Conservation (phyloP, 257 asterid genomes). For the Salvia miltiorrhiza region DNA sequence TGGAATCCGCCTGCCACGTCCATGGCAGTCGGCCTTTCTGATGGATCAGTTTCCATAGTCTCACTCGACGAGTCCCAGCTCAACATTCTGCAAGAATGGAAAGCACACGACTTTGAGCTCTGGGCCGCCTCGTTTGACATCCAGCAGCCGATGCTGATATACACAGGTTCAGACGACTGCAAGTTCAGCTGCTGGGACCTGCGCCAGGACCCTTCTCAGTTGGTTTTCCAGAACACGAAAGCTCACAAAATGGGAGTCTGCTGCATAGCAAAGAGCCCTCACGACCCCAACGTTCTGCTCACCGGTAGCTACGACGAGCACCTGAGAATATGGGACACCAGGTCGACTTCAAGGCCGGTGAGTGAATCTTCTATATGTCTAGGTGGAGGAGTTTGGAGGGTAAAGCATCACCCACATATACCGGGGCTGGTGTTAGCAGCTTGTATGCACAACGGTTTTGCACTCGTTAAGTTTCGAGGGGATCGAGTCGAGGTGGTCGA, state of each 20-base stretch:
- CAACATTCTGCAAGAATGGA: slow-evolving; percentile 54
- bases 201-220: slow-evolving; percentile 56
- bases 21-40: slow-evolving; percentile 75
- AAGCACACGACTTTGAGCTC: slow-evolving; percentile 82
- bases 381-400: slow-evolving; percentile 96
- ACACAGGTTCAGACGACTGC: slow-evolving; percentile 96
- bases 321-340: slow-evolving; percentile 80
- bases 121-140: slow-evolving; percentile 87
- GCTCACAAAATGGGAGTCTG: slow-evolving; percentile 83
- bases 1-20: slow-evolving; percentile 77
- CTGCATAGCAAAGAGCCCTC: slow-evolving; percentile 74
- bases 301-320: slow-evolving; percentile 87
- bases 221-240: slow-evolving; percentile 62
- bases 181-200: slow-evolving; percentile 87
- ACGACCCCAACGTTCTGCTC: slow-evolving; percentile 54
- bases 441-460: slow-evolving; percentile 90
- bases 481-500: slow-evolving; percentile 46
- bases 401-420: slow-evolving; percentile 69
- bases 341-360: slow-evolving; percentile 62
- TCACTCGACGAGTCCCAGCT: slow-evolving; percentile 56
- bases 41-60: slow-evolving; percentile 73
- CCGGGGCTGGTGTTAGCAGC: slow-evolving; percentile 70
- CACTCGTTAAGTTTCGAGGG: slow-evolving; percentile 47
- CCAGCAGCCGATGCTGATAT: slow-evolving; percentile 71
- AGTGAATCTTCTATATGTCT: slow-evolving; percentile 47